phyloP scores from a whole-genome alignment of 2,329 filamentous ascomycete species.

The Pestalotiopsis sp. region DNA sequence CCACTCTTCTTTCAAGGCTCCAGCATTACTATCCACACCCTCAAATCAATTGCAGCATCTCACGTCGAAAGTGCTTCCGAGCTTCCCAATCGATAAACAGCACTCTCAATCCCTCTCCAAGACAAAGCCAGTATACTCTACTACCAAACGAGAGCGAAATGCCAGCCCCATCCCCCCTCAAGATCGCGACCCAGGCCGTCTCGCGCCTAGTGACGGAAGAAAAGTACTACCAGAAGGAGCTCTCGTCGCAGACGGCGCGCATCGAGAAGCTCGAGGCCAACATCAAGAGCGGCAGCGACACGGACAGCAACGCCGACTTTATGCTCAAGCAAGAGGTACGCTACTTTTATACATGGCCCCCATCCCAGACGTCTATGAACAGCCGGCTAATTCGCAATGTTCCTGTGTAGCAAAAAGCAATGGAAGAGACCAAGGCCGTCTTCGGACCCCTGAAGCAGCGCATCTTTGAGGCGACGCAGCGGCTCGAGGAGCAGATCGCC shows the following conservation, averaged over 20 bases:
- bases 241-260: slow-evolving; percentile 72
- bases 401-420: slow-evolving; percentile 67
- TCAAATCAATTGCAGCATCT: not conserved
- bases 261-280: slow-evolving; percentile 70
- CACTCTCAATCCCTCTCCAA: not conserved
- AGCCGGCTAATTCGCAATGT: too few relatives aligned
- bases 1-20: slow-evolving; percentile 17
- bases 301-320: slow-evolving; percentile 77
- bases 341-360: too few relatives aligned
- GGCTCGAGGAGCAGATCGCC: slow-evolving; percentile 77
- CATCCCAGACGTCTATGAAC: too few relatives aligned
- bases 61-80: not conserved
- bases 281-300: slow-evolving; percentile 50
- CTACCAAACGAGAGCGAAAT: slow-evolving; percentile 52
- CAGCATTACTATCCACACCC: not conserved
- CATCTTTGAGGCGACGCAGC: slow-evolving; percentile 71
- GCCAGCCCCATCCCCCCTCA: slow-evolving; percentile 75
- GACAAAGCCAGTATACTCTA: not conserved
- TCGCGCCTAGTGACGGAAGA: slow-evolving; percentile 90
- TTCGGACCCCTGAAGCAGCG: slow-evolving; percentile 73
- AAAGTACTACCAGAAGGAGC: slow-evolving; percentile 85
- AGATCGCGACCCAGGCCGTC: slow-evolving; percentile 80
- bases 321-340: slow-evolving; percentile 90
- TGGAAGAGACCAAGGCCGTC: slow-evolving; percentile 86
- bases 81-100: not conserved